phyloP scores from a whole-genome alignment of 2,329 filamentous ascomycete genomes.

The Hypomyces rosellus region DNA sequence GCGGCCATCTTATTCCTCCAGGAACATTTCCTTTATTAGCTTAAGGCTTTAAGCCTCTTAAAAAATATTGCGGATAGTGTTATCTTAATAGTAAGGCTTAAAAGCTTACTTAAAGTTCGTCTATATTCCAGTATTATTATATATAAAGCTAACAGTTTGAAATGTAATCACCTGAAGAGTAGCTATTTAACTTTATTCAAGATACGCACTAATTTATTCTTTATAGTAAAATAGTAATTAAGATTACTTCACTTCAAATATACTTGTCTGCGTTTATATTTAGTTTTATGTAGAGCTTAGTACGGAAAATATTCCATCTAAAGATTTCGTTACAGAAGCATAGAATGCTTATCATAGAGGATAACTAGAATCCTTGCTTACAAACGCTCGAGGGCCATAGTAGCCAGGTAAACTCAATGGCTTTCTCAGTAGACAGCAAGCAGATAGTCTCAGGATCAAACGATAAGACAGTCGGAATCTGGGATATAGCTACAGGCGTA shows the following conservation, averaged over 20 bases:
- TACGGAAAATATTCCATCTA: slow-evolving; percentile 3
- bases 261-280: slow-evolving; percentile 5
- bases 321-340: not conserved
- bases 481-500: no score
- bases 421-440: no score
- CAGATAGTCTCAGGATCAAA: no score
- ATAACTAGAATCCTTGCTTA: slow-evolving; percentile 1
- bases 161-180: not conserved
- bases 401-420: no score
- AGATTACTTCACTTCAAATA: slow-evolving; percentile 3
- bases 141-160: no score
- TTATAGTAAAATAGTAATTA: not conserved
- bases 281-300: not conserved
- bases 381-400: slow-evolving; percentile 9
- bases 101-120: not conserved
- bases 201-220: slow-evolving; percentile 5
- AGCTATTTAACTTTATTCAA: not conserved
- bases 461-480: no score
- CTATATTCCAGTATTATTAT: no score
- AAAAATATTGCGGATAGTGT: slow-evolving; percentile 17
- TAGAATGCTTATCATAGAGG: slow-evolving; percentile 5
- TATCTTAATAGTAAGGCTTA: slow-evolving; percentile 6
- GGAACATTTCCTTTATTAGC: slow-evolving; percentile 34
- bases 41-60: slow-evolving; percentile 35
- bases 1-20: slow-evolving; percentile 30